Conservation (phyloP, 352 stramenopile species). For the Globisporangium perplexum region DNA sequence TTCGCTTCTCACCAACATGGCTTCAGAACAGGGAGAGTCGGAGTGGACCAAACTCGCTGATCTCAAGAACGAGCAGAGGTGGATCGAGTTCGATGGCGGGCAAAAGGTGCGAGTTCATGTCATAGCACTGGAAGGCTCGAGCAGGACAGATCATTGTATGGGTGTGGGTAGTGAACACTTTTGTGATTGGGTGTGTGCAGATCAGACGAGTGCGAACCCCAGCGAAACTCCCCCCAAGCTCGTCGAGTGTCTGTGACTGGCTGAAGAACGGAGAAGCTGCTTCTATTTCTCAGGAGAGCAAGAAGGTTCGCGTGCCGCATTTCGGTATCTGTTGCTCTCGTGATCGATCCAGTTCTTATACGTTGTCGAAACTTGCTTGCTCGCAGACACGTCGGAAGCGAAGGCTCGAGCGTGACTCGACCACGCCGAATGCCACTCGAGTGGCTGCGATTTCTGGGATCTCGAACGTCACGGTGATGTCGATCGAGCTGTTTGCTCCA, state of each 20-base stretch:
- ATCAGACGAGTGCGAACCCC: conserved; percentile 34
- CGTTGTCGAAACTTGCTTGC: background rate
- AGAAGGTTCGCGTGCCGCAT: conserved; percentile 19
- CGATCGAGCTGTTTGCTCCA: conserved; percentile 63
- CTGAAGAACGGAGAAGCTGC: conserved; percentile 14
- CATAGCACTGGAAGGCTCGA: too few relatives aligned
- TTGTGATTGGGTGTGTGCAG: conserved; percentile 10
- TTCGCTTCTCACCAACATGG: conserved; percentile 1
- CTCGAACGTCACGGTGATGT: conserved; percentile 78
- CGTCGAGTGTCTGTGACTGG: conserved; percentile 24
- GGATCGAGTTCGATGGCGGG: background rate
- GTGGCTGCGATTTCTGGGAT: conserved; percentile 19
- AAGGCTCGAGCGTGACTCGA: background rate
- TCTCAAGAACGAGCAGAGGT: conserved; percentile 1
- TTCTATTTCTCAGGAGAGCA: conserved; percentile 4
- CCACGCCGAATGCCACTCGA: conserved; percentile 4
- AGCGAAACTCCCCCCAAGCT: conserved; percentile 28
- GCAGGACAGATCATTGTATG: background rate
- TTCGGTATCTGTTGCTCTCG: background rate
- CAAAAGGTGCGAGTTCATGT: background rate
- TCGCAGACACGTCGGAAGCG: conserved; percentile 1
- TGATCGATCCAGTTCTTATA: background rate
- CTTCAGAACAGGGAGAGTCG: conserved; percentile 8
- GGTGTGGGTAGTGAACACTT: background rate
- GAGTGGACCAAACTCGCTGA: conserved; percentile 9